Evolutionary conservation across 768 basidiomycete genomes (phyloP), one percentile per base, ranked within the genome.

Genomic region (Tubosaeta sp.): DNA sequence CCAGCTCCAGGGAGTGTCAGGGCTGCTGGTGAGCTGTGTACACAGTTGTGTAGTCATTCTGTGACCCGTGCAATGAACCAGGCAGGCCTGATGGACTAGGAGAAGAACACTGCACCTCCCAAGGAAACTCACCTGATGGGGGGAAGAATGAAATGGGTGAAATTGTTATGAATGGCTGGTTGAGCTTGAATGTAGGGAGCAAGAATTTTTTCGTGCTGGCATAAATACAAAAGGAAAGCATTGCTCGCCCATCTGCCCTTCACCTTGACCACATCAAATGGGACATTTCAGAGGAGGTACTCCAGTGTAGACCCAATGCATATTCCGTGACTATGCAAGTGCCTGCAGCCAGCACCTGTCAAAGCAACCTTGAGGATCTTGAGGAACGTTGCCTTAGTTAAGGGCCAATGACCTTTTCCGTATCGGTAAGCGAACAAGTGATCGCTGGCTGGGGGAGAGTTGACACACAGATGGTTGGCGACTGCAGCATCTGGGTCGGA

Each of bases 361-460:
- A 34, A 10, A 11, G 16, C 32, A 34, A 16, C 32, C 32, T 34
- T 34, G 32, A 34, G 32, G 11, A 34, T 10, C 16, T 34, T 34
- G 11, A 56, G 46, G 45, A 72, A 69, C 7, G 52, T 56, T 1
- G 24, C 9, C 19, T 61, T 59, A 0, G 66, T 71, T 18, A 73
- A 66, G 0, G 70, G 60, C 0, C 54, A 30, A 30, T 44, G 45
- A 10, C 38, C 35, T n/a, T 18, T 24, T 6, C 39, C 39, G 41
- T 55, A 36, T 3, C 27, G 34, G 53, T 69, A 72, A 0, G 69
- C 27, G 47, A 75, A 75, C 0, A 75, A 4, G 55, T 47, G 0
- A 63, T 65, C 1, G 32, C 58, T 21, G 0, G 24, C 35, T 0
- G 59, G 52, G 0, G 70, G 69, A 1, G 39, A 32, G 54, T 74